Evolutionary conservation across 1,284 basidiomycete genomes (phyloP), one percentile per base, ranked within the genome.

Genomic region (Pyrrhoderma lamaoense): DNA sequence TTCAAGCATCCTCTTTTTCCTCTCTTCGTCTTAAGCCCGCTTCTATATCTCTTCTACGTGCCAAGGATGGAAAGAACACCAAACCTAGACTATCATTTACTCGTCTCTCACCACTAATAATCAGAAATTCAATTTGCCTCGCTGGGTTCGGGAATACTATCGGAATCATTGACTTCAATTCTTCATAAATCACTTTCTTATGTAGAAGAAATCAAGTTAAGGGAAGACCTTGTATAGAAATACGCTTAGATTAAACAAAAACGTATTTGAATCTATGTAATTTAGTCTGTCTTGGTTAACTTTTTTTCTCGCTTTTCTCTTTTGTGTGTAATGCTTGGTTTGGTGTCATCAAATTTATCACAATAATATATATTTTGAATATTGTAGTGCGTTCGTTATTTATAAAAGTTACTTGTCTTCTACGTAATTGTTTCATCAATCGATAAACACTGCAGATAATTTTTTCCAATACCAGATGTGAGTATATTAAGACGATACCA

Each of bases 121-220:
- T 73, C 47, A 67, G 71, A 18, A 63, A 72, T 37, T 68, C 74
- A 22, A 69, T 72, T 60, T 79, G 73, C 56, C 61, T 88, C 13
- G 83, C 82, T 51, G 86, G 86, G 13, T 86, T 90, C 59, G 88
- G 88, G 42, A 90, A 90, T 62, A 88, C 87, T 1, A 70, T 88
- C 48, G 87, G 87, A 23, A 59, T 85, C 42, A 76, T 89, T 59
- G 36, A 56, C 42, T 56, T 56, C 40, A 39, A 31, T 34, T 21
- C 19, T 4, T 45, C 19, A 22, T 49, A 27, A 53, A 22, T 2
- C 8, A 47, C 45, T 25, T 31, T n/a, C n/a, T n/a, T n/a, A n/a
- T n/a, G n/a, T n/a, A n/a, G n/a, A n/a, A n/a, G n/a, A n/a, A n/a
- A n/a, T n/a, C n/a, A n/a, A n/a, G n/a, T n/a, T n/a, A n/a, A n/a